Base-by-base conservation (phyloP, 2,329 filamentous ascomycete species). In the Penicillium rolfsii region DNA sequence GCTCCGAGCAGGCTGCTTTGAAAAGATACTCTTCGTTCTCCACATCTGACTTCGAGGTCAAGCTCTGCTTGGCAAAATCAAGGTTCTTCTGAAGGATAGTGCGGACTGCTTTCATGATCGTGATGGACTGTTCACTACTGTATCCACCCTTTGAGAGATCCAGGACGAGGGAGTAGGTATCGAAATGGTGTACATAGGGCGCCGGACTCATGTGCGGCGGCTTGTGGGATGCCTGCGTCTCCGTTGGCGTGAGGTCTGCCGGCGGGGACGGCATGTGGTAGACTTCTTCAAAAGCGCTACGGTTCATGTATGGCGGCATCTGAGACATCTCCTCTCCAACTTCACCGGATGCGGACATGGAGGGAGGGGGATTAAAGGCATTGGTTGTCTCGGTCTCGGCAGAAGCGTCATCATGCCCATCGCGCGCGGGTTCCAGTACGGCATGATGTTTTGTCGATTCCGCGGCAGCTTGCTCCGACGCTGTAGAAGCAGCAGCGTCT, bases 11-110 rank as follows among this genome's bases (percentile, higher is more conserved):
- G 2, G 95, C 95, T 1, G 95, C 95, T 56, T 90, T 87, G 81
- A 99, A 99, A 11, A 99, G 84, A 74, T 99, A 99, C 7, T 89
- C 89, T 77, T 97, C 91, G 75, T 98, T 99, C 74, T 98, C 94
- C 40, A 97, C 90, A 70, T 97, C 91, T 48, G 89, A 92, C 77
- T 97, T 97, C 75, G 89, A 92, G 11, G 97, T 91, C 8, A 98
- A 82, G 2, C 88, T 90, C 52, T 87, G 84, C 71, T 90, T 89
- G 50, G 95, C 95, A 14, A 93, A 81, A 59, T 92, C 88, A 60
- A 98, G 83, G 73, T 98, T 96, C 22, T 88, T 82, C 9, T 89
- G 87, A 14, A 99, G 80, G 53, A 96, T 83, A 3, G 84, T 83
- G 24, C 94, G 88, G 58, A 98, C 88, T 5, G 90, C 92, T 80